Percentiles rank a stretch among this genome's conserved stretches.
Evolutionary conservation across 2,329 filamentous ascomycete species (phyloP).

Genomic region (Lithohypha guttulata): DNA sequence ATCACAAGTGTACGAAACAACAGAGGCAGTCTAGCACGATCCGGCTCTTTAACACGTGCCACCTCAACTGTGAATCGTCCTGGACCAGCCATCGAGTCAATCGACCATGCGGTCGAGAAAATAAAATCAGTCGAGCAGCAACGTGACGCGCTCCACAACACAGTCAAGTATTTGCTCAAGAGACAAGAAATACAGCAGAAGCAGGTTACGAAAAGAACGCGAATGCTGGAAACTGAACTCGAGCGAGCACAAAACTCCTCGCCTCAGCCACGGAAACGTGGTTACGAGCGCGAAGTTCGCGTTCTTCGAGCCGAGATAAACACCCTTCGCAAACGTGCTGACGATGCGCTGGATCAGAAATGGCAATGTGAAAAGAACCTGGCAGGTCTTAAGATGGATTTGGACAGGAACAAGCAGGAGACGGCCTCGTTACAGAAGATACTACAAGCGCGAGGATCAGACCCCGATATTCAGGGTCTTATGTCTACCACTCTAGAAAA

Average conservation of each 20-base stretch:
- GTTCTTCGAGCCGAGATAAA: slow-evolving; percentile 75
- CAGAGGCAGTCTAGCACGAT: slow-evolving; percentile 45
- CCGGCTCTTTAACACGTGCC: slow-evolving; percentile 49
- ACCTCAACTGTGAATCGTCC: slow-evolving; percentile 39
- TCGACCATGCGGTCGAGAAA: slow-evolving; percentile 63
- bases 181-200: slow-evolving; percentile 76
- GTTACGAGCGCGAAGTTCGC: slow-evolving; percentile 74
- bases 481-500: slow-evolving; percentile 54
- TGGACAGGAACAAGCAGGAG: slow-evolving; percentile 90
- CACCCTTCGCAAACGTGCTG: slow-evolving; percentile 70
- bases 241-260: slow-evolving; percentile 55
- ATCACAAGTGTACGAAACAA: slow-evolving; percentile 52
- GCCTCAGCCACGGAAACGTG: slow-evolving; percentile 56
- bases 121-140: slow-evolving; percentile 90
- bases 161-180: slow-evolving; percentile 73
- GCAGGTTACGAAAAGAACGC: slow-evolving; percentile 72
- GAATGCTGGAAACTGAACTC: slow-evolving; percentile 64
- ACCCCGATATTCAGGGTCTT: slow-evolving; percentile 61
- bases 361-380: slow-evolving; percentile 92
- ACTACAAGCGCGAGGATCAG: slow-evolving; percentile 57
- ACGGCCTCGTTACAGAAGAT: slow-evolving; percentile 70
- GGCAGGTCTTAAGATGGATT: slow-evolving; percentile 82
- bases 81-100: slow-evolving; percentile 42
- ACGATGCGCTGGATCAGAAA: slow-evolving; percentile 90
- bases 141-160: slow-evolving; percentile 79